Percentiles rank a stretch among this genome's conserved stretches.
These are phyloP conservation scores for Pythium scleroteichum DNA, from an alignment of 352 stramenopile genomes.

Conservation along the genomic window DNA sequence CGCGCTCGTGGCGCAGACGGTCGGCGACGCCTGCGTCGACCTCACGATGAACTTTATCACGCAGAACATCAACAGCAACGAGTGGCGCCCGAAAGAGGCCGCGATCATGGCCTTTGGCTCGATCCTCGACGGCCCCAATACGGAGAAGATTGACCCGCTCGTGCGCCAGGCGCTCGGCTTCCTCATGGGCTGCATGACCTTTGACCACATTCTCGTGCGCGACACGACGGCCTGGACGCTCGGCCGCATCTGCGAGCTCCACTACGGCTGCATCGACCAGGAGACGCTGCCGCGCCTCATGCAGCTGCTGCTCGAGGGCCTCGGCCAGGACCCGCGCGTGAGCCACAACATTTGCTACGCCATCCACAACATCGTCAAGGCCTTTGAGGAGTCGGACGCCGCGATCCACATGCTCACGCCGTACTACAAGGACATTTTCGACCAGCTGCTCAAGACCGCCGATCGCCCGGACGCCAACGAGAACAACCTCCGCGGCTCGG, in stretches of 20 bases:
- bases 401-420: constrained; percentile 88
- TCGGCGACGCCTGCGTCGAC: constrained; percentile 92
- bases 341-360: constrained; percentile 95
- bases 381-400: constrained; percentile 83
- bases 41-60: constrained; percentile 94
- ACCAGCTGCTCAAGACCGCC: constrained; percentile 92
- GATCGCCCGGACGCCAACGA: constrained; percentile 88
- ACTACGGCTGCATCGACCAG: constrained; percentile 89
- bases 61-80: constrained; percentile 92
- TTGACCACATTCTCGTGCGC: constrained; percentile 91
- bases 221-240: constrained; percentile 97
- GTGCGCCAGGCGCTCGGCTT: constrained; percentile 94
- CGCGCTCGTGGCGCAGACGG: constrained; percentile 90
- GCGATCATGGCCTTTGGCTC: constrained; percentile 97
- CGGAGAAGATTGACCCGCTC: constrained; percentile 89
- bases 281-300: constrained; percentile 91
- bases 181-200: constrained; percentile 92
- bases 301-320: constrained; percentile 80
- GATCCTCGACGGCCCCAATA: constrained; percentile 93
- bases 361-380: constrained; percentile 96
- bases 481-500: constrained; percentile 89
- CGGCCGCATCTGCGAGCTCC: constrained; percentile 94
- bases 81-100: constrained; percentile 96
- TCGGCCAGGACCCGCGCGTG: constrained; percentile 89
- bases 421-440: constrained; percentile 90